Conservation (phyloP, 129 eudicot genomes). For the Flaveria trinervia region DNA sequence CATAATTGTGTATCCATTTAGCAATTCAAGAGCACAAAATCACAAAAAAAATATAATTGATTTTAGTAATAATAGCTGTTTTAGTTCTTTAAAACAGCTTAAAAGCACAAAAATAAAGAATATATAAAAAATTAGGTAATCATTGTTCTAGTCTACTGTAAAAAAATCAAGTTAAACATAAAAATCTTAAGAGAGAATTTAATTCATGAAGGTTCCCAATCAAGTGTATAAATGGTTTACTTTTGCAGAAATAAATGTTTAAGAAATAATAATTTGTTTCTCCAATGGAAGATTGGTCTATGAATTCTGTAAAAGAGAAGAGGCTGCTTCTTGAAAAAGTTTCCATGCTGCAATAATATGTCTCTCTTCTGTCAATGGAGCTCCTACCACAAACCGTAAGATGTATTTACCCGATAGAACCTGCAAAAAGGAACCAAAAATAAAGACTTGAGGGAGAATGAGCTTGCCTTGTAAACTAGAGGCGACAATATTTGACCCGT, state of each 20-base stretch:
- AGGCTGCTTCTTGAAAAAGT: conserved; percentile 70
- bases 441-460: not conserved
- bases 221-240: conserved; percentile 2
- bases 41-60: too few species aligned
- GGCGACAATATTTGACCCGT: not conserved
- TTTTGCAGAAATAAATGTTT: conserved; percentile 17
- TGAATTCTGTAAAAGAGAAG: conserved; percentile 38
- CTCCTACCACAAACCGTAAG: conserved; percentile 83
- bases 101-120: too few species aligned
- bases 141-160: too few species aligned
- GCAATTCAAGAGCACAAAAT: too few species aligned
- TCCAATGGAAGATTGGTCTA: conserved; percentile 25
- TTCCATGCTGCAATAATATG: conserved; percentile 76
- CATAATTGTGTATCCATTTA: too few species aligned
- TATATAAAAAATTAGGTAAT: too few species aligned
- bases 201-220: not conserved
- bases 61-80: too few species aligned
- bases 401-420: conserved; percentile 65
- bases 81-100: too few species aligned
- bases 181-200: too few species aligned
- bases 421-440: conserved; percentile 34
- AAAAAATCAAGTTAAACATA: too few species aligned
- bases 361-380: conserved; percentile 90
- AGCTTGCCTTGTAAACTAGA: not conserved
- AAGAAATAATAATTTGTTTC: not conserved